Base-by-base conservation (phyloP, 2,329 filamentous ascomycete genomes). In the Furcasterigmium sp. region DNA sequence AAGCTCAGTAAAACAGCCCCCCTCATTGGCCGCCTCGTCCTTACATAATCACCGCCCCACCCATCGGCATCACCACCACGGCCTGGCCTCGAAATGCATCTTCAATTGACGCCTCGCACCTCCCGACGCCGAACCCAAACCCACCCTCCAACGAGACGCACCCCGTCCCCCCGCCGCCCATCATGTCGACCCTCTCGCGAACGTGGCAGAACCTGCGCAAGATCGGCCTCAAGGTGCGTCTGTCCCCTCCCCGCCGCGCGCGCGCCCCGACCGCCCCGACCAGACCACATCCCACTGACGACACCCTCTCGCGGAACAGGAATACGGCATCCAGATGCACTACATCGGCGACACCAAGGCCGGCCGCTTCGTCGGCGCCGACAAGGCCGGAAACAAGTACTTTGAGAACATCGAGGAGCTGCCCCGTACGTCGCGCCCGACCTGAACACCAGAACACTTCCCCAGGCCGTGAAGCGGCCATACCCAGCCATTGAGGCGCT, bases 321-420 rank as follows among this genome's bases (percentile, higher is more conserved):
- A 95, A 67, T 93, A 85, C 76, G 85, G 82, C 69, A 85, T 87
- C 69, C 93, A 97, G 76, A 79, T 97, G 78, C 83, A 91, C 76
- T 77, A 80, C 56, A 79, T 80, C 51, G 76, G 91, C 73, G 93
- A 98, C 71, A 98, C 93, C 68, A 98, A 98, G 75, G 83, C 86
- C 61, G 94, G 93, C 59, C 82, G 80, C 35, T 76, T 95, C 54
- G 80, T 98, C 53, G 93, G 85, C 57, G 79, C 72, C 59, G 93
- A 98, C 73, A 81, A 83, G 66, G 94, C 84, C 63, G 94, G 93
- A 67, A 98, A 98, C 82, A 97, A 95, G 73, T 98, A 78, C 78
- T 98, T 81, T 65, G 93, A 98, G 78, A 96, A 98, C 75, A 68
- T 81, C 60, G 90, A 97, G 63, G 93, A 98, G 68, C 77, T 98